Base-by-base conservation (phyloP, 148 eudicot species). In the Rhododendron vialii region DNA sequence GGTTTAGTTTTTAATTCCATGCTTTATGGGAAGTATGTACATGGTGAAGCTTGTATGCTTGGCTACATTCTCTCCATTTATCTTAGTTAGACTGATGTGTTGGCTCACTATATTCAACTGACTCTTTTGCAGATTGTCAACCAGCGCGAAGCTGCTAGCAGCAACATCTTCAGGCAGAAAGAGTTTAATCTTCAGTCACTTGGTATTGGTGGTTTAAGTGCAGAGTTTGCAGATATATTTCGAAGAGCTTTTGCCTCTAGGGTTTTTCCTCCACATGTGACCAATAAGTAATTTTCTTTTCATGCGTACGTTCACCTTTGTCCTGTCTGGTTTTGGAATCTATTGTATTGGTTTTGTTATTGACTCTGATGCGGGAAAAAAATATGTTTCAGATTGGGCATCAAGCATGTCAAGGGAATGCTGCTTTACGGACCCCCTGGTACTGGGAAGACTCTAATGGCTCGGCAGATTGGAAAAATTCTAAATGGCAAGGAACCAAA, bases 361-460 rank as follows among this genome's bases (percentile, higher is more conserved):
- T 47, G 17, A 26, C 14, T 81, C n/a, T 10, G n/a, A 11, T 82
- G 82, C 26, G 36, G 14, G 41, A 17, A 35, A 15, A 17, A 82
- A 84, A 77, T 83, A 35, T 5, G 20, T 86, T 88, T 77, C 89
- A 95, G 98, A 84, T 86, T 97, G 90, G 99, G 99, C 69, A 95
- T 97, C 88, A 97, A 93, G 88, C 99, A 95, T 88, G 99, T 97
- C 75, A 97, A 97, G 86, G 99, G 99, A 90, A 97, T 97, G 98
- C 96, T 97, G 89, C 98, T 95, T 77, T 93, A 82, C 92, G 99
- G 99, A 57, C 98, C 99, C 82, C 99, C 99, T 93, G 99, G 99
- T 78, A 97, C 99, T 86, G 99, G 99, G 51, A 97, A 97, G 93
- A 97, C 99, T 67, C 85, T 97, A 83, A 94, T 97, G 96, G 99